A percentile compares a stretch with the other conserved stretches of the same genome.
Conservation (phyloP, 2,329 filamentous ascomycete genomes). For the Colletotrichum siamense region DNA sequence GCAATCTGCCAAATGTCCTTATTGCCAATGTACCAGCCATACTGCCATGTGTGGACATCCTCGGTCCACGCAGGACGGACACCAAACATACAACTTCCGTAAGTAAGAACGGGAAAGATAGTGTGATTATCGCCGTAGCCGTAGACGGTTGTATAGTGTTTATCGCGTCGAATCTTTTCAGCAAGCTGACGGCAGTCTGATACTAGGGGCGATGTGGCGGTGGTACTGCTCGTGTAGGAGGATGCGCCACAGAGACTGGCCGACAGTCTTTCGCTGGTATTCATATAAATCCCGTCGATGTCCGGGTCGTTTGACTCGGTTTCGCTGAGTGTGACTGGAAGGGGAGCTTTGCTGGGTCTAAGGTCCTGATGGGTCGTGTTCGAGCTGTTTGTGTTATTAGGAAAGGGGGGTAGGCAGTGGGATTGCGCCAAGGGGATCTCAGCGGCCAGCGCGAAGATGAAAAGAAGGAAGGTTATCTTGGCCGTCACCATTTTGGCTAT, state of each 20-base stretch:
- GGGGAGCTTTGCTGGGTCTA: neutral
- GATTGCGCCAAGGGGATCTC: neutral
- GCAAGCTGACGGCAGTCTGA: neutral
- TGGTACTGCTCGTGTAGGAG: neutral
- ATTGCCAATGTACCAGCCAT: neutral
- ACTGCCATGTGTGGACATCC: neutral
- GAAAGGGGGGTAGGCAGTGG: neutral
- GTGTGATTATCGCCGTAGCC: constrained; percentile 2
- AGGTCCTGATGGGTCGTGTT: neutral
- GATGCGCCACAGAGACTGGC: neutral
- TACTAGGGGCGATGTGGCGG: neutral
- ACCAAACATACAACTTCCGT: constrained; percentile 1
- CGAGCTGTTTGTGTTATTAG: neutral
- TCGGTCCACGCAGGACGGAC: neutral
- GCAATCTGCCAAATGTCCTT: neutral
- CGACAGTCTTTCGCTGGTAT: neutral
- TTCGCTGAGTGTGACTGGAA: neutral
- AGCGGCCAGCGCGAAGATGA: neutral
- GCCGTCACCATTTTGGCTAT: neutral
- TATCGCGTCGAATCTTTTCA: neutral
- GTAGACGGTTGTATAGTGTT: neutral
- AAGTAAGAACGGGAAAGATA: neutral
- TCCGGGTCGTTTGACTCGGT: neutral
- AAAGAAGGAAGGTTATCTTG: neutral
- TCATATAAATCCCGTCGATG: neutral